Evolutionary conservation across 768 basidiomycete species (phyloP), one percentile per base, ranked within the genome.

Genomic region (Phlebiopsis gigantea): DNA sequence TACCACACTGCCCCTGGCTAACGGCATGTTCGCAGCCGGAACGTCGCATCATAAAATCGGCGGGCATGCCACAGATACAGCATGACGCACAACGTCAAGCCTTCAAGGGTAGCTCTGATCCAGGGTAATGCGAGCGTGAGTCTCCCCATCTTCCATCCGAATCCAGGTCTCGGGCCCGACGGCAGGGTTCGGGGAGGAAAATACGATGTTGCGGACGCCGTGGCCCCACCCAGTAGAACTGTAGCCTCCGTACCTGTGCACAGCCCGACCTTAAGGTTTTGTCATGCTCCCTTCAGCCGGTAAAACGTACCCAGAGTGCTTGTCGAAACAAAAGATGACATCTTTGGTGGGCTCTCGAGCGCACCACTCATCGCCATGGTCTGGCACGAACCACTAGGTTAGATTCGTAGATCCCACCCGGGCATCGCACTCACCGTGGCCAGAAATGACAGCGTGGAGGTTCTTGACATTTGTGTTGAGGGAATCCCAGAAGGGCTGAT

Each of bases 281-380:
- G n/a, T n/a, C n/a, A n/a, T 39, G 17, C 34, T 12, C 34, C 12
- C 34, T 39, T 39, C 12, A 39, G 12, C 17, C 34, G 34, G 34
- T 12, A 10, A 22, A 31, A 66, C 65, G 12, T 61, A 87, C 82
- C 87, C 88, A 1, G 86, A 85, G 65, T 90, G 88, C 66, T 90
- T 90, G 64, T 79, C 77, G 60, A 90, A 91, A 66, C 88, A 91
- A 67, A 89, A 88, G 0, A 87, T 78, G 8, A 86, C 77, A 41
- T 80, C 71, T 58, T 82, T 81, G 3, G 75, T 76, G 1, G 78
- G 77, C 58, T 88, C 85, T 17, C 85, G 80, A 7, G 79, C 79
- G 58, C 88, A 90, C 88, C 88, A 90, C 66, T 89, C 87, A 57
- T 90, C 78, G 1, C 88, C 88, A 60, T 90, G 88, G 65, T 87